Evolutionary conservation across 352 stramenopile species (phyloP), one percentile per base, ranked within the genome.

Genomic region (Globisporangium cystogenes): DNA sequence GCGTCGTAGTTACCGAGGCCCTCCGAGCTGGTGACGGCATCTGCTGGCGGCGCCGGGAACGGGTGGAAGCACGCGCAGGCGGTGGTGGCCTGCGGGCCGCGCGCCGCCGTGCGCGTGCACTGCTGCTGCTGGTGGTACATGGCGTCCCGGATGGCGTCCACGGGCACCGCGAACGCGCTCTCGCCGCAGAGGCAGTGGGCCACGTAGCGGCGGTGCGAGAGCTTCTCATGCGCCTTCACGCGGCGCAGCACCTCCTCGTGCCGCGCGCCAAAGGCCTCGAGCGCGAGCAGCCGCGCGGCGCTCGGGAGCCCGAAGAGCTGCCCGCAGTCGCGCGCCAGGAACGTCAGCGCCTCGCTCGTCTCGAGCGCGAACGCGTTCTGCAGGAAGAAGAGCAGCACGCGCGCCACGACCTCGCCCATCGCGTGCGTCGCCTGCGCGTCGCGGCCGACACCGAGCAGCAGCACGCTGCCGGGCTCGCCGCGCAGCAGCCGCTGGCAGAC

Each of bases 331-430:
- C 47, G 46, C 2, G 29, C 31, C 1, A 55, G 18, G 21, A 60
- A 48, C 15, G 40, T 44, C 35, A 45, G 58, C 51, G 16, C 61
- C 27, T 51, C 55, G 62, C 53, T 76, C 56, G 27, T 67, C 57
- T 20, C 40, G 20, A 53, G 64, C 53, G 43, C 76, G 75, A 72
- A 61, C 4, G 56, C 48, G 15, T 41, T 60, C 23, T 70, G 59
- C 3, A 86, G 39, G 46, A 88, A 84, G 58, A 81, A 81, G 31
- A 86, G 48, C 51, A 88, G 51, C 51, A 71, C 68, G 7, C 37
- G 41, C 14, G 50, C 51, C 27, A 77, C 36, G 14, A 75, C 52
- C 18, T 68, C 48, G 5, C 64, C 50, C 18, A 84, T 53, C 29
- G 57, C 35, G 0, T 64, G 58, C 15, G 45, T 59, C 23, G 57